Evolutionary conservation across 352 stramenopile species (phyloP), one percentile per base, ranked within the genome.

Genomic region (Phytophthora rubi): DNA sequence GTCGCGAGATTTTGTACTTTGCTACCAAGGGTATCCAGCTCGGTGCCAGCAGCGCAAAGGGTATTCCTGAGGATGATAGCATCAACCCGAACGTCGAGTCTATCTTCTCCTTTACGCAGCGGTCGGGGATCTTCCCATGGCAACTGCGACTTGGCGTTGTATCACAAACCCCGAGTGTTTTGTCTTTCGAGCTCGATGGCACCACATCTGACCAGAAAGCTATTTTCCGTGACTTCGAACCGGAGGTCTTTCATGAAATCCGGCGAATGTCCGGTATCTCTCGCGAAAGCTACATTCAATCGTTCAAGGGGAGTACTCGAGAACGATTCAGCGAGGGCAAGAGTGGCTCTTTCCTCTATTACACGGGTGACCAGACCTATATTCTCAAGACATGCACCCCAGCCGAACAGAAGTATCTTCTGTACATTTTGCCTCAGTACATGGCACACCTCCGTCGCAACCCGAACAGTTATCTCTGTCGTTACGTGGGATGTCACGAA

Each of bases 291-390:
- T 94, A 95, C 53, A 83, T 92, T 47, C 75, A 88, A 61, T 95
- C 88, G 10, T 95, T 97, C 51, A 74, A 80, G 1, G 88, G 85
- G 0, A 88, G 86, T 45, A 95, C 89, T 4, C 87, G 89, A 35
- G 89, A 97, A 61, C 81, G 88, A n/a, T 96, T 96, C 62, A 95
- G 86, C 42, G 88, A 96, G 76, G 89, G 89, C 68, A 97, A 97
- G 77, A 95, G 86, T 53, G 90, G 90, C 10, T 93, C 89, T 8
- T 97, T 96, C 61, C 77, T 97, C 42, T 97, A 96, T 61, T 97
- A 94, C 77, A 96, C 90, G 2, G 87, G 88, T 44, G 89, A 97
- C 60, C 87, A 96, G 62, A 79, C 84, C 52, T 97, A 93, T 62
- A 96, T 97, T 30, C 79, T 97, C 63, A 97, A 97, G 79, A 97